phyloP scores from a whole-genome alignment of 352 stramenopile species.

The Pythium vanterpoolii region DNA sequence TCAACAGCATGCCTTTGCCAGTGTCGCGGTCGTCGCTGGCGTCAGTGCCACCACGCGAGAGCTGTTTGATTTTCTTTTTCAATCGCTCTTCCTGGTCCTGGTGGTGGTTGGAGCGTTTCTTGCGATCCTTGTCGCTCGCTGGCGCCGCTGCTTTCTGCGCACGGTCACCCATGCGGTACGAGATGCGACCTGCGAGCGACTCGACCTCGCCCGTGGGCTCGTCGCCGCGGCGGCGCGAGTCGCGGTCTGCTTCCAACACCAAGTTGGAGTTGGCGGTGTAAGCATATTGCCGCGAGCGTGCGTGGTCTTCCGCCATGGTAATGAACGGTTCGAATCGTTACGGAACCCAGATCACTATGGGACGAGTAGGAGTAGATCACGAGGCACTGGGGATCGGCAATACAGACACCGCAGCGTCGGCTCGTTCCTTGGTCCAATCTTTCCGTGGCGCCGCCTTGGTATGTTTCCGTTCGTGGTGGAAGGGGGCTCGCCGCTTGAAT shows the following conservation, averaged over 20 bases:
- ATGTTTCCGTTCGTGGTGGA: constrained; percentile 2
- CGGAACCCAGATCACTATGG: background rate
- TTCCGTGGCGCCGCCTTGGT: background rate
- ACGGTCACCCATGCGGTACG: constrained; percentile 83
- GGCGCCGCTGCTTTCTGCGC: constrained; percentile 58
- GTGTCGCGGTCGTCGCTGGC: background rate
- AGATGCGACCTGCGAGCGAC: constrained; percentile 72
- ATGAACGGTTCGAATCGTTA: background rate
- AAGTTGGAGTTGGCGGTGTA: constrained; percentile 94
- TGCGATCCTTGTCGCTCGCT: constrained; percentile 36
- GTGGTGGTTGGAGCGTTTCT: constrained; percentile 36
- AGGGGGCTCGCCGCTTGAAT: background rate
- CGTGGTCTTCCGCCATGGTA: constrained; percentile 87
- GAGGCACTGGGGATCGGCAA: background rate
- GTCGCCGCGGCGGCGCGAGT: constrained; percentile 70
- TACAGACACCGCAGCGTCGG: background rate
- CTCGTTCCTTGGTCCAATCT: constrained; percentile 15
- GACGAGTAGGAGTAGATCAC: background rate
- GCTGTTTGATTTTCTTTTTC: constrained; percentile 71
- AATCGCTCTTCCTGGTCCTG: constrained; percentile 45
- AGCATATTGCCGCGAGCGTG: constrained; percentile 89
- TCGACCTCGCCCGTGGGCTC: constrained; percentile 88
- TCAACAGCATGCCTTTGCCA: constrained; percentile 45
- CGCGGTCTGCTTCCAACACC: constrained; percentile 90
- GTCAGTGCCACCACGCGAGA: constrained; percentile 25